Evolutionary conservation across 208 protist species (phyloP), one percentile per base, ranked within the genome.

Genomic region (Wallacemonas sp.): DNA sequence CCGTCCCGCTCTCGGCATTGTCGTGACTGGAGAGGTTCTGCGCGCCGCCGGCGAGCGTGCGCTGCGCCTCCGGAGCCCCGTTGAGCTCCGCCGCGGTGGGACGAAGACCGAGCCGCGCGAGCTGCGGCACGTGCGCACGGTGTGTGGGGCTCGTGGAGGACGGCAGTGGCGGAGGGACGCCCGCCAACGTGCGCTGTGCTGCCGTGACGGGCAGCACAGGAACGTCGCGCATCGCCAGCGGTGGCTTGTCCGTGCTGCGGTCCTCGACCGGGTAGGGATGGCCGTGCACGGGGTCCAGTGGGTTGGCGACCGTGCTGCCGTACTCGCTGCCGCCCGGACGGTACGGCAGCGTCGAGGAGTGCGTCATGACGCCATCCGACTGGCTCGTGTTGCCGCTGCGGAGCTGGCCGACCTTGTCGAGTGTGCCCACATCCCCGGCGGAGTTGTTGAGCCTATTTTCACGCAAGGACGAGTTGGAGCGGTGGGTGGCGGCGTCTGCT

Each of bases 301-400:
- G 52, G 52, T 59, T 59, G 4, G 39, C 29, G 3, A 59, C 52
- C 7, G 14, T 18, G 31, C 31, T 26, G 52, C 20, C 22, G 3
- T 3, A 26, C n/a, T 33, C 32, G 20, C 31, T 41, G 29, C 31
- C 52, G 32, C 14, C 52, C 20, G 7, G 31, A 5, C 20, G 16
- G 32, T 59, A 41, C 16, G 52, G 31, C 31, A 59, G 26, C 31
- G 52, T 41, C 3, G 18, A 59, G 7, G 26, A 33, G 52, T 41
- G 52, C 29, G 52, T 41, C 8, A 29, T 41, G 31, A 33, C 14
- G 31, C 8, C 31, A 33, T 42, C 52, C 29, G 52, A 41, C 29
- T 59, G 52, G n/a, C 52, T 59, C 3, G 52, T 36, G 31, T 36
- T 33, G 11, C 31, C 32, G 31, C 52, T 59, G 31, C 31, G 31